These are phyloP conservation scores for Coemansia sp. DNA, from an alignment of 192 early-diverging fungal species.

Conservation along the genomic window DNA sequence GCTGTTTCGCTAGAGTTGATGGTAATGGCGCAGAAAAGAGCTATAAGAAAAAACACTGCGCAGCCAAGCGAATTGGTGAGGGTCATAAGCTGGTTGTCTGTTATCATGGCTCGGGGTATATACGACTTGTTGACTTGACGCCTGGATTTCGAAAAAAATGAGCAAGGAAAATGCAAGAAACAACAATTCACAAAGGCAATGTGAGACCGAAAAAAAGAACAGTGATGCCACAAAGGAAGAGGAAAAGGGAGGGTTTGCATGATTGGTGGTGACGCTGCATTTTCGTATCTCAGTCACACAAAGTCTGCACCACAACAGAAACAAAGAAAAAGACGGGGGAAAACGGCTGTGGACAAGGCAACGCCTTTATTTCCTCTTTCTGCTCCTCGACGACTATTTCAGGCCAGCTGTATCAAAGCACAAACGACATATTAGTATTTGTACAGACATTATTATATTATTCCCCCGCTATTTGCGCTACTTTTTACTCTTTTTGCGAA, in stretches of 20 bases:
- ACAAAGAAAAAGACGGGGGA: not conserved
- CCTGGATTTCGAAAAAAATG: not conserved
- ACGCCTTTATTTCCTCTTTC: not conserved
- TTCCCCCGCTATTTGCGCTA: too few relatives aligned
- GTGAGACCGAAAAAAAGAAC: conserved; percentile 13
- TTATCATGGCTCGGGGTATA: conserved; percentile 22
- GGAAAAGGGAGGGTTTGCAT: not conserved
- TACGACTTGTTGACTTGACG: conserved; percentile 4
- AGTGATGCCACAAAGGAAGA: not conserved
- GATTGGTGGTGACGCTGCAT: too few relatives aligned
- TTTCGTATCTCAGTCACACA: too few relatives aligned
- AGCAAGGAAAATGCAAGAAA: not conserved
- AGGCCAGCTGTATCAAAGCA: too few relatives aligned
- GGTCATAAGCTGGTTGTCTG: conserved; percentile 44
- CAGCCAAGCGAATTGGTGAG: conserved; percentile 44
- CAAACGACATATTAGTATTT: too few relatives aligned
- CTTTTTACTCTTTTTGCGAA: conserved; percentile 1
- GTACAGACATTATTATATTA: too few relatives aligned
- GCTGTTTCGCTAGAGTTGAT: conserved; percentile 22
- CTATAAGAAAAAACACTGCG: conserved; percentile 41
- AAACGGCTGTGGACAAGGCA: too few relatives aligned
- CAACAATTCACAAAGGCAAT: not conserved
- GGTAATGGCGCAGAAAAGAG: conserved; percentile 39
- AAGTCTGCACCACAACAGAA: too few relatives aligned
- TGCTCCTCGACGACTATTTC: too few relatives aligned